Evolutionary conservation across 129 eudicot genomes (phyloP).

Genomic region (Oenanthe sinensis): DNA sequence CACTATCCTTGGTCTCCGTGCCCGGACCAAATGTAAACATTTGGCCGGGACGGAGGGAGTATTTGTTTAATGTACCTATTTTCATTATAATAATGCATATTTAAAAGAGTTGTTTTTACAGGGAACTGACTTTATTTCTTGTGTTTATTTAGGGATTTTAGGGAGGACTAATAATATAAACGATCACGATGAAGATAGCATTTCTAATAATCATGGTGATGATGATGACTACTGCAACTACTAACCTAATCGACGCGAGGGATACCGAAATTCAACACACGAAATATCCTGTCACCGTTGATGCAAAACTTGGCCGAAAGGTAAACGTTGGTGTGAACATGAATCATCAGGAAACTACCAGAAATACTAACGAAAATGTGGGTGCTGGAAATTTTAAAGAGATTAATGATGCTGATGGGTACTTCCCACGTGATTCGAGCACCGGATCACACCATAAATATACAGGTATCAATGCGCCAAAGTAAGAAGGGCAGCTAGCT

Average conservation of each 20-base stretch:
- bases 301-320: conserved; percentile 4
- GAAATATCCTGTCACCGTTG: not conserved
- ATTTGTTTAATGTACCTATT: no score
- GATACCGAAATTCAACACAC: not conserved
- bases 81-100: no score
- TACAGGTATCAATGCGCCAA: not conserved
- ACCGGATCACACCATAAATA: not conserved
- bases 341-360: not conserved
- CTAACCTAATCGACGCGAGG: not conserved
- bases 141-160: not conserved
- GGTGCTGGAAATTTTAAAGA: not conserved
- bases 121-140: not conserved
- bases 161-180: not conserved
- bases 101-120: not conserved
- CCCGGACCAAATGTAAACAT: no score
- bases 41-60: no score
- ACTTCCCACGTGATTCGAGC: not conserved
- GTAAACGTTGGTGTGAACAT: not conserved
- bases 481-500: no score
- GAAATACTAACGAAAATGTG: not conserved
- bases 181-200: not conserved
- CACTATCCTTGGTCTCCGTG: no score
- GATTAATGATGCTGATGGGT: not conserved
- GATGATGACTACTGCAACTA: not conserved
- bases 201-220: not conserved